These are phyloP conservation scores for Talaromyces sp. DNA, from an alignment of 2,329 filamentous ascomycete species.

Conservation along the genomic window DNA sequence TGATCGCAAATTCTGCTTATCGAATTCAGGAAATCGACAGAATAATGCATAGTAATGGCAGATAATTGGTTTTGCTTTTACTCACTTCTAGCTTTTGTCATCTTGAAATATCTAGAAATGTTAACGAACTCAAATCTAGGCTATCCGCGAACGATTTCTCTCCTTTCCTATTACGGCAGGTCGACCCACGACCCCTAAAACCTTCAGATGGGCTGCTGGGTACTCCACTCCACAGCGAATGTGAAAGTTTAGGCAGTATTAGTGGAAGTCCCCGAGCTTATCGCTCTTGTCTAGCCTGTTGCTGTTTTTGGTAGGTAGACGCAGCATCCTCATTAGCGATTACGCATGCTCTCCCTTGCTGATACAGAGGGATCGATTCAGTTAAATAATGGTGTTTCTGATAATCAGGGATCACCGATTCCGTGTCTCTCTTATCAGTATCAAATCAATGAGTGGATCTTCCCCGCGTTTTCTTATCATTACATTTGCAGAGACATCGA, in stretches of 20 bases:
- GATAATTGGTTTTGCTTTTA: not conserved
- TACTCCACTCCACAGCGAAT: not conserved
- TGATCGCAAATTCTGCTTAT: not conserved
- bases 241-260: not conserved
- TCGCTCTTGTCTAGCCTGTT: not conserved
- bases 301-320: not conserved
- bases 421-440: not conserved
- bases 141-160: not conserved
- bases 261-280: not conserved
- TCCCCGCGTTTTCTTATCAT: not conserved
- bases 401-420: too few relatives aligned
- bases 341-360: not conserved
- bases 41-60: not conserved
- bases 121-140: not conserved
- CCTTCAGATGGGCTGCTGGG: not conserved
- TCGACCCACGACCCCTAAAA: slow-evolving; percentile 20
- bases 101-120: not conserved
- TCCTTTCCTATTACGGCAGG: slow-evolving; percentile 20
- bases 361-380: too few relatives aligned
- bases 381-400: too few relatives aligned
- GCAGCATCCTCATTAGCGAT: not conserved
- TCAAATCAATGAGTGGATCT: not conserved
- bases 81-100: not conserved
- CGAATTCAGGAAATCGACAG: not conserved
- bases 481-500: not conserved